These are phyloP conservation scores for Acanthamoeba healyi DNA, from an alignment of 208 protist genomes.

Conservation along the genomic window DNA sequence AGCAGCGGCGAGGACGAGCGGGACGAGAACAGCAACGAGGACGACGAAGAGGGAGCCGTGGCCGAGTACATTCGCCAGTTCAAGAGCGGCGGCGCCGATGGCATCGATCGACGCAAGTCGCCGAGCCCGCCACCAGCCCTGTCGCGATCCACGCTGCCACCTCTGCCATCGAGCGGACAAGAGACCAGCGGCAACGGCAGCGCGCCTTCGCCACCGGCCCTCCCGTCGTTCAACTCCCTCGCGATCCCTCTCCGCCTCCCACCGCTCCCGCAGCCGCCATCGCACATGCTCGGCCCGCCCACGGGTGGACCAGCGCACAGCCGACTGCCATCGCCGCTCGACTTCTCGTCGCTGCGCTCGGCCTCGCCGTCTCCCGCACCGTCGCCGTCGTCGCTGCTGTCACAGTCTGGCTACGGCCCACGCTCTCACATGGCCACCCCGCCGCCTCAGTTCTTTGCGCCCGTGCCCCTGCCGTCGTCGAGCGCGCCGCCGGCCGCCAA, in stretches of 20 bases:
- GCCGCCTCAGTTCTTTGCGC: background rate
- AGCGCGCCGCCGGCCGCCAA: background rate
- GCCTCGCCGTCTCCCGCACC: slow-evolving; percentile 14
- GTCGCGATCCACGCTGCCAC: too few species aligned
- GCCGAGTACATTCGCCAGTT: slow-evolving; percentile 59
- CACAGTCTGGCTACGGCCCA: background rate
- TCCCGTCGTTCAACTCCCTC: background rate
- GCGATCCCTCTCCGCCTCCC: background rate
- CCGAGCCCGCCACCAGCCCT: background rate
- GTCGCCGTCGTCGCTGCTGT: too few species aligned
- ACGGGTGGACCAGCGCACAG: too few species aligned
- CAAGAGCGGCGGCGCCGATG: background rate
- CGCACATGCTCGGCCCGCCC: too few species aligned
- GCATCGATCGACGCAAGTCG: slow-evolving; percentile 20
- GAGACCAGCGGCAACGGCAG: too few species aligned
- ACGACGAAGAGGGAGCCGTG: slow-evolving; percentile 43
- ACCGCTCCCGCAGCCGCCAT: background rate
- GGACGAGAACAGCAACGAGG: background rate
- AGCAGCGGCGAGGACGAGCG: background rate
- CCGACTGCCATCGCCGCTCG: slow-evolving; percentile 9
- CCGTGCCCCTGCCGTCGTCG: too few species aligned
- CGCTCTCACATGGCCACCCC: slow-evolving; percentile 9
- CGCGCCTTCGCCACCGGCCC: background rate
- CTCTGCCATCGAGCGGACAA: too few species aligned
- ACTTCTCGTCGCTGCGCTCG: background rate